phyloP scores from a whole-genome alignment of 2,329 filamentous ascomycete species.

The Pseudocercospora musae region DNA sequence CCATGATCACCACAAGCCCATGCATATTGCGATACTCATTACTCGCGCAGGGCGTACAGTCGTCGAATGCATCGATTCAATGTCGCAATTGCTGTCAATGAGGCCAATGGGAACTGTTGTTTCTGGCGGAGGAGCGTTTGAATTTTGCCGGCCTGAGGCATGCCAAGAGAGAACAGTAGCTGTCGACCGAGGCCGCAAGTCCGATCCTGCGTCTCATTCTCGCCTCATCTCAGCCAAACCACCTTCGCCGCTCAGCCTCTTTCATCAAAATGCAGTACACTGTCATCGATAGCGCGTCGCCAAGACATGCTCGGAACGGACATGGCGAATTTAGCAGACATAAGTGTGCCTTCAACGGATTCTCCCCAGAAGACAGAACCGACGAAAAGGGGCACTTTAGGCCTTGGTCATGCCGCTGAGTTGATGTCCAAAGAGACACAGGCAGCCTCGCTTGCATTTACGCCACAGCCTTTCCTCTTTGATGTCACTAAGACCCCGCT shows the following conservation, averaged over 20 bases:
- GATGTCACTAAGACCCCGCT: neutral
- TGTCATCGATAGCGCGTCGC: neutral
- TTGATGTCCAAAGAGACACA: neutral
- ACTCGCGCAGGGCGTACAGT: too few relatives aligned
- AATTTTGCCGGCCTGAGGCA: too few relatives aligned
- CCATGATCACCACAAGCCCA: too few relatives aligned
- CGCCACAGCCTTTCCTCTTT: neutral
- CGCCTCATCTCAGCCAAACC: neutral
- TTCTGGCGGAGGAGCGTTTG: too few relatives aligned
- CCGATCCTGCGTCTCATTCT: neutral
- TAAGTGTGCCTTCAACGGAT: neutral
- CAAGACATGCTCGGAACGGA: neutral
- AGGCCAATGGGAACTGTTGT: too few relatives aligned
- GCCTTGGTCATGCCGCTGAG: neutral
- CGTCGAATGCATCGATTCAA: too few relatives aligned
- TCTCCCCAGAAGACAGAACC: neutral
- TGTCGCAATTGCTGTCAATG: too few relatives aligned
- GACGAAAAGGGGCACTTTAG: conserved; percentile 11
- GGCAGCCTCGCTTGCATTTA: neutral
- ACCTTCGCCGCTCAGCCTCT: too few relatives aligned
- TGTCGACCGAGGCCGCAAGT: neutral
- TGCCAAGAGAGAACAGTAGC: neutral
- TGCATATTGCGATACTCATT: too few relatives aligned
- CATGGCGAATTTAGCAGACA: neutral
- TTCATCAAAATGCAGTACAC: too few relatives aligned